Evolutionary conservation across 106 monocot genomes (phyloP).

Genomic region (Triglochin maritima): DNA sequence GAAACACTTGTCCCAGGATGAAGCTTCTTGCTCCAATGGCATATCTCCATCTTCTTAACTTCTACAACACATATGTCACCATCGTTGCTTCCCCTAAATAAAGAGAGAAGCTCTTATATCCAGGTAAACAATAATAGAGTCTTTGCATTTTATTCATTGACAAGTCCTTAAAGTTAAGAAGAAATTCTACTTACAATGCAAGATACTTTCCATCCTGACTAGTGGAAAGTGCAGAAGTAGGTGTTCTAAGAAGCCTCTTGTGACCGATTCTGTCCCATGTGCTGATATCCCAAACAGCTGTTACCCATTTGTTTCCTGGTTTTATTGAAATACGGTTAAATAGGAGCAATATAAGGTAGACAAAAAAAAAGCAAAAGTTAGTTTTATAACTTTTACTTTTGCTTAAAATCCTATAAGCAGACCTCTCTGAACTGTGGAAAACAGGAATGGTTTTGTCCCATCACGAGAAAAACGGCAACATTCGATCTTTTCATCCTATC

Average conservation of each 20-base stretch:
- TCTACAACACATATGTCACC: conserved; percentile 82
- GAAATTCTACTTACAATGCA: conserved; percentile 59
- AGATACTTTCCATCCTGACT: conserved; percentile 93
- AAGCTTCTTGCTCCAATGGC: conserved; percentile 89
- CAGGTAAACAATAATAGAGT: not conserved
- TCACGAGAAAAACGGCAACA: conserved; percentile 96
- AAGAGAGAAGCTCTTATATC: not conserved
- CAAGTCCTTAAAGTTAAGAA: not conserved
- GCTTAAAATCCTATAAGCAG: not conserved
- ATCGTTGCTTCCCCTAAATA: conserved; percentile 68
- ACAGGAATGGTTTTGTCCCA: conserved; percentile 86
- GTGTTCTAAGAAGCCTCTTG: conserved; percentile 71
- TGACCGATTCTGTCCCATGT: conserved; percentile 84
- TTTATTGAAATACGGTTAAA: conserved; percentile 1
- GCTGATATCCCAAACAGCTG: conserved; percentile 88
- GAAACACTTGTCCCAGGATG: conserved; percentile 66
- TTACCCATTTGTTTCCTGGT: conserved; percentile 42
- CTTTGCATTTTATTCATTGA: not conserved
- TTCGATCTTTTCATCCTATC: conserved; percentile 92
- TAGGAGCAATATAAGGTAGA: not conserved
- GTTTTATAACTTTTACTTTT: not conserved
- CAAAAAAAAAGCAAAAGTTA: not conserved
- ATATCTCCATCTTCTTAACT: conserved; percentile 76
- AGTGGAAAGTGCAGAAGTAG: conserved; percentile 62
- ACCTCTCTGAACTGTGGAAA: conserved; percentile 81